Evolutionary conservation across 2,329 filamentous ascomycete genomes (phyloP), one percentile per base, ranked within the genome.

Genomic region (Dactylellina leptospora): DNA sequence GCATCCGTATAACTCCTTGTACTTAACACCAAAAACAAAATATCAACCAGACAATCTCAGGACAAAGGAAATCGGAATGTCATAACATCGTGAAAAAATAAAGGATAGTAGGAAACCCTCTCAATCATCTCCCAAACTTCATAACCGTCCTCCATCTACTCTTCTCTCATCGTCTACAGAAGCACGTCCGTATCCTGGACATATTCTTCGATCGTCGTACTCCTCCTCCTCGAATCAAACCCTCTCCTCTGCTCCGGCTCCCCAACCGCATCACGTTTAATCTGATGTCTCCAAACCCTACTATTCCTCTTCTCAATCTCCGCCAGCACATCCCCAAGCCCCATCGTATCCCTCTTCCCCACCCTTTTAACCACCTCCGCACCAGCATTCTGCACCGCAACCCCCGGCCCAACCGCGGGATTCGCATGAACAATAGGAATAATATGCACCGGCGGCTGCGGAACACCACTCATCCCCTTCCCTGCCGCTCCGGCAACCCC

Each of bases 301-400:
- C 59, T 62, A 3, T 10, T 62, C 44, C 28, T 59, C 55, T 47
- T 48, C 40, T 48, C 54, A 20, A 45, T 45, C 38, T 42, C 38
- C 25, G 40, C 40, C 11, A 58, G 9, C 38, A 23, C 23, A 28
- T 53, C 40, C 11, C 13, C 20, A 18, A 23, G 16, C 18, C 42
- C 4, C 28, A 23, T 50, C 44, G 4, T 18, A 16, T 50, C 36
- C 25, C 25, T 44, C 25, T 30, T 33, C 20, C 16, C 18, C 18
- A 18, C n/a, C 33, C 25, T 11, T 20, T 42, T 16, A 3, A 9
- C 22, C 22, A 27, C n/a, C 20, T 9, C 8, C 2, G 20, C 20
- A 8, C 38, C 30, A n/a, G 25, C 45, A n/a, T 61, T 56, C 50
- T 60, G 54, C 3, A 69, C 40, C 13, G 63, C 22, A 18, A 51